phyloP scores from a whole-genome alignment of 1,139 yeast genomes.

The Magnusiomyces clavatus region DNA sequence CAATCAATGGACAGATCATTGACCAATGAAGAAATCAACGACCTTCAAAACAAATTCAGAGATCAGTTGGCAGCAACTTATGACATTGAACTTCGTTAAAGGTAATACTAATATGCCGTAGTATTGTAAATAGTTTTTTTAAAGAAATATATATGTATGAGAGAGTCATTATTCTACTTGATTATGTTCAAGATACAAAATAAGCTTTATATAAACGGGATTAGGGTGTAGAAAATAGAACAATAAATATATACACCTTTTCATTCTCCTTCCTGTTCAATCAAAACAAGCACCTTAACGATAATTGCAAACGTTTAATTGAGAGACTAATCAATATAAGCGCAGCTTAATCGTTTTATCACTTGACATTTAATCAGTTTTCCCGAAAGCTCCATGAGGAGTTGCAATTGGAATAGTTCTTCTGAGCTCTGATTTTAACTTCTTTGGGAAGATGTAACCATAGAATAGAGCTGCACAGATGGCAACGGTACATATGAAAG shows the following conservation, averaged over 20 bases:
- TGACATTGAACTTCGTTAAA: constrained; percentile 54
- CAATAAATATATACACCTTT: too few relatives aligned
- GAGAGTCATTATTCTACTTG: too few relatives aligned
- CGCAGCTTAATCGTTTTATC: too few relatives aligned
- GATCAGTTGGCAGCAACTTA: constrained; percentile 44
- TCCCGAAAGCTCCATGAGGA: neutral
- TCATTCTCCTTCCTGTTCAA: too few relatives aligned
- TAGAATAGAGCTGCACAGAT: constrained; percentile 19
- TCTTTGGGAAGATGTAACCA: constrained; percentile 21
- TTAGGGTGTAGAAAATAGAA: too few relatives aligned
- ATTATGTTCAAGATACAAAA: too few relatives aligned
- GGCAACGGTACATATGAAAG: constrained; percentile 19
- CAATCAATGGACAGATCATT: constrained; percentile 93
- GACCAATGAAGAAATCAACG: constrained; percentile 74
- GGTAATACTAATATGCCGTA: too few relatives aligned
- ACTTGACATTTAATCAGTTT: neutral
- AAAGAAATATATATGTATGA: too few relatives aligned
- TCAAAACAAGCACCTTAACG: too few relatives aligned
- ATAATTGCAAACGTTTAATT: too few relatives aligned
- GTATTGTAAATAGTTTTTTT: neutral
- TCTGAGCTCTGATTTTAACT: constrained; percentile 17
- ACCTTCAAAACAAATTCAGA: constrained; percentile 58
- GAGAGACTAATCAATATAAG: too few relatives aligned
- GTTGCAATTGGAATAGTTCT: constrained; percentile 10
- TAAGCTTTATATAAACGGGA: too few relatives aligned